A percentile compares a stretch with the other conserved stretches of the same genome.
phyloP scores from a whole-genome alignment of 495 filamentous ascomycete genomes.

The Cairneyella variabilis region DNA sequence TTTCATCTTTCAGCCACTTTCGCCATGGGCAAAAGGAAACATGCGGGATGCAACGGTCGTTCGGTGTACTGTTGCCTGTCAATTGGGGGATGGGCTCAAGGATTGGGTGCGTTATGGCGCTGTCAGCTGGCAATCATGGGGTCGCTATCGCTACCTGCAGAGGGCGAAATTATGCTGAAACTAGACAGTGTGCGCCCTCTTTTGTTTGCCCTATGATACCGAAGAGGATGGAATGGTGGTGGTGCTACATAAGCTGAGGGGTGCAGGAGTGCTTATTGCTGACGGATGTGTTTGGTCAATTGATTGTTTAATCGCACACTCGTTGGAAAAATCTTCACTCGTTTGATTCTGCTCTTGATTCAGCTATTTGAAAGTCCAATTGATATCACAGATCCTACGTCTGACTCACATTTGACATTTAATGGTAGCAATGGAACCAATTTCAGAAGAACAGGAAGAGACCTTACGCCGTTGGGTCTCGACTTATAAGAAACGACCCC shows the following conservation, averaged over 20 bases:
- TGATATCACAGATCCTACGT: too few relatives aligned
- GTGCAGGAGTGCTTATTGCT: too few relatives aligned
- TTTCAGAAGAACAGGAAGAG: slow-evolving; percentile 14
- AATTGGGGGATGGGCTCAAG: too few relatives aligned
- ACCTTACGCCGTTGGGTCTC: slow-evolving; percentile 12
- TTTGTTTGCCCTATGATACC: slow-evolving; percentile 2
- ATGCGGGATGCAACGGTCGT: not conserved
- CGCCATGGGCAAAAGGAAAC: not conserved
- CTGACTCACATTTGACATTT: too few relatives aligned
- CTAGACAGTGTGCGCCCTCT: slow-evolving; percentile 2
- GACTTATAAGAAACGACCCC: not conserved
- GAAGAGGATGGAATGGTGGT: too few relatives aligned
- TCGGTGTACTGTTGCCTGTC: not conserved
- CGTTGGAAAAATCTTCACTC: too few relatives aligned
- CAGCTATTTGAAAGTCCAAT: not conserved
- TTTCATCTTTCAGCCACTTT: not conserved
- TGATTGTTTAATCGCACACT: not conserved
- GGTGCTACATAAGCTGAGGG: too few relatives aligned
- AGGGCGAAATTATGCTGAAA: slow-evolving; percentile 8
- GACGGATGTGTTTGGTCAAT: not conserved
- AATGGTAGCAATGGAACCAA: slow-evolving; percentile 2
- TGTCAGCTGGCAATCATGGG: not conserved
- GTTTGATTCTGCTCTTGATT: not conserved
- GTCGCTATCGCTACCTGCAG: not conserved
- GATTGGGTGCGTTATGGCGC: not conserved